Percentiles rank a stretch among this genome's conserved stretches.
phyloP scores from a whole-genome alignment of 495 filamentous ascomycete species.

The Hypoxylon rickii region DNA sequence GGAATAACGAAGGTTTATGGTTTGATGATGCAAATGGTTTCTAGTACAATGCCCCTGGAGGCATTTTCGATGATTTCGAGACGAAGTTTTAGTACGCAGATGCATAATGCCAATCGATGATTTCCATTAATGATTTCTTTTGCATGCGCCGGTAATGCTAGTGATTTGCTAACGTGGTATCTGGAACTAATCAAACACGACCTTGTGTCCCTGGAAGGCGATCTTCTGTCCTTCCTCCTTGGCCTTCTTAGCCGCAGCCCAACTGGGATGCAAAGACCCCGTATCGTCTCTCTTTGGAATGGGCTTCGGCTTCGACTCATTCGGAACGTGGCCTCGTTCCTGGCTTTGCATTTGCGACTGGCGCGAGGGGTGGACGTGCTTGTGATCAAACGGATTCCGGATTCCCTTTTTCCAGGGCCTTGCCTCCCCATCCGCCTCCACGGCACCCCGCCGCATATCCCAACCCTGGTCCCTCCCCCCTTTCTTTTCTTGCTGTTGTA shows the following conservation, averaged over 20 bases:
- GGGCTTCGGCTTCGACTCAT: conserved; percentile 46
- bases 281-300: conserved; percentile 59
- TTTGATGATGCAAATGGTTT: too few relatives aligned
- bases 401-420: conserved; percentile 55
- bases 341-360: conserved; percentile 32
- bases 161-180: conserved; percentile 31
- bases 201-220: conserved; percentile 84
- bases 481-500: conserved; percentile 55
- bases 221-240: conserved; percentile 71
- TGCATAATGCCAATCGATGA: too few relatives aligned
- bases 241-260: conserved; percentile 85
- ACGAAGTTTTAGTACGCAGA: too few relatives aligned
- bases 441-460: conserved; percentile 55
- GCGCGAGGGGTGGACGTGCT: conserved; percentile 32
- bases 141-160: too few relatives aligned
- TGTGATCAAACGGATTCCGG: conserved; percentile 35
- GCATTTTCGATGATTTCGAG: too few relatives aligned
- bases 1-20: too few relatives aligned
- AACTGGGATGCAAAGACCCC: conserved; percentile 82
- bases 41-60: too few relatives aligned
- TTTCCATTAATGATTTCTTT: too few relatives aligned
- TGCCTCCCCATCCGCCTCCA: conserved; percentile 39
- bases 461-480: conserved; percentile 53
- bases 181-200: conserved; percentile 74
- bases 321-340: too few relatives aligned